Conservation (phyloP, 768 basidiomycete species). For the Chlorophyllum brunneum region DNA sequence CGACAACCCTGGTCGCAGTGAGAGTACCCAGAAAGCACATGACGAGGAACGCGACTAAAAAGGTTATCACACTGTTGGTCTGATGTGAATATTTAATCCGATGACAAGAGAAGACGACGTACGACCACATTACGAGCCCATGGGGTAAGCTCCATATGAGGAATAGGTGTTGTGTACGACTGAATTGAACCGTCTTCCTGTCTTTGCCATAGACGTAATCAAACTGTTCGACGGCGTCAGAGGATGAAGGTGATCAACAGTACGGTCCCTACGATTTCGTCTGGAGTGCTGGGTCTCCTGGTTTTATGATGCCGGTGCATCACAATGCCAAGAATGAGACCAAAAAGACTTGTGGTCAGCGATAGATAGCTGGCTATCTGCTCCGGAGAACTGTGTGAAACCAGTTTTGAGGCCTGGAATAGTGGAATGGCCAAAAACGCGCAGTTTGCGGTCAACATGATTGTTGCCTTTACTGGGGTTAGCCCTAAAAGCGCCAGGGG, state of each 20-base stretch:
- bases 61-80: background rate
- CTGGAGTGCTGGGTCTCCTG: background rate
- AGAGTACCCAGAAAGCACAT: slow-evolving; percentile 9
- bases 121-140: slow-evolving; percentile 10
- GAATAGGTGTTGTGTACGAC: slow-evolving; percentile 3
- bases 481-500: background rate
- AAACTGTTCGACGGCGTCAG: background rate
- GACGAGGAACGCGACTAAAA: slow-evolving; percentile 4
- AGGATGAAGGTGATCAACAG: background rate
- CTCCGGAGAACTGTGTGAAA: slow-evolving; percentile 2
- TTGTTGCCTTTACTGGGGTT: background rate
- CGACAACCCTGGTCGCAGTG: background rate
- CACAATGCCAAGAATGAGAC: slow-evolving; percentile 5
- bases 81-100: background rate
- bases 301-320: slow-evolving; percentile 1
- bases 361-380: slow-evolving; percentile 9
- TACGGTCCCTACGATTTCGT: background rate
- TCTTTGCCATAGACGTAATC: background rate
- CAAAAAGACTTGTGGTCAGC: background rate
- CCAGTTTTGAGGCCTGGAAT: background rate
- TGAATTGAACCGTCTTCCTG: background rate
- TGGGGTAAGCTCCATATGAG: slow-evolving; percentile 10
- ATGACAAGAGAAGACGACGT: background rate
- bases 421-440: slow-evolving; percentile 9
- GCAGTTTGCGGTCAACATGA: slow-evolving; percentile 8